These are phyloP conservation scores for Phyllosticta citrichinensis DNA, from an alignment of 2,329 filamentous ascomycete species.

Conservation along the genomic window DNA sequence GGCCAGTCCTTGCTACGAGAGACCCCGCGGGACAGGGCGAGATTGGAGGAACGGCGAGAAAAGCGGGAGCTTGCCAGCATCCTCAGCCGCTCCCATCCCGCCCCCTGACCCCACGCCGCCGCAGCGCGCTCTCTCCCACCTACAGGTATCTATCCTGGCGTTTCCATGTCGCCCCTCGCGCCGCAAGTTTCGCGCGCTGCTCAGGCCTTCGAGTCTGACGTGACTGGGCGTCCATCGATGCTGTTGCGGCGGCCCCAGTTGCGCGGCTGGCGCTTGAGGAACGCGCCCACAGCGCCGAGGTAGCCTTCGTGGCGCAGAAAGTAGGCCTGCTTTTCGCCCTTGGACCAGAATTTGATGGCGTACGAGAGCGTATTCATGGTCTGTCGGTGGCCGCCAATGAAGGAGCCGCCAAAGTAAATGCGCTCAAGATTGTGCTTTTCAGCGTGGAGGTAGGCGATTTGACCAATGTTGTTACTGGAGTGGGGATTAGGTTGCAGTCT, in stretches of 20 bases:
- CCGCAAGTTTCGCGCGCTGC: neutral
- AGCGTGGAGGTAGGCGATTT: slow-evolving; percentile 94
- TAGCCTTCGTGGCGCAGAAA: slow-evolving; percentile 95
- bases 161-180: neutral
- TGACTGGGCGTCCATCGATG: slow-evolving; percentile 40
- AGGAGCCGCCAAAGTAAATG: slow-evolving; percentile 96
- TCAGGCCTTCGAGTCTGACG: neutral
- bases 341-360: slow-evolving; percentile 95
- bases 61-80: too few relatives aligned
- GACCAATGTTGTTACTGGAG: slow-evolving; percentile 85
- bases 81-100: neutral
- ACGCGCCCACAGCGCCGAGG: slow-evolving; percentile 85
- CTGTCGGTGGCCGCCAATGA: slow-evolving; percentile 90
- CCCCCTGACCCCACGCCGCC: neutral
- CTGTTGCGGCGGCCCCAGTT: slow-evolving; percentile 86
- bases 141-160: neutral
- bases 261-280: slow-evolving; percentile 77
- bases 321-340: slow-evolving; percentile 87
- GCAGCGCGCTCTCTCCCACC: neutral
- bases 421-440: slow-evolving; percentile 84
- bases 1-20: too few relatives aligned
- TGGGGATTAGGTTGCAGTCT: slow-evolving; percentile 12
- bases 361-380: slow-evolving; percentile 97
- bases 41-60: too few relatives aligned
- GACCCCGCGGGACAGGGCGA: too few relatives aligned